Conservation (phyloP, 345 rosid genomes). For the Euphorbia tirucalli region DNA sequence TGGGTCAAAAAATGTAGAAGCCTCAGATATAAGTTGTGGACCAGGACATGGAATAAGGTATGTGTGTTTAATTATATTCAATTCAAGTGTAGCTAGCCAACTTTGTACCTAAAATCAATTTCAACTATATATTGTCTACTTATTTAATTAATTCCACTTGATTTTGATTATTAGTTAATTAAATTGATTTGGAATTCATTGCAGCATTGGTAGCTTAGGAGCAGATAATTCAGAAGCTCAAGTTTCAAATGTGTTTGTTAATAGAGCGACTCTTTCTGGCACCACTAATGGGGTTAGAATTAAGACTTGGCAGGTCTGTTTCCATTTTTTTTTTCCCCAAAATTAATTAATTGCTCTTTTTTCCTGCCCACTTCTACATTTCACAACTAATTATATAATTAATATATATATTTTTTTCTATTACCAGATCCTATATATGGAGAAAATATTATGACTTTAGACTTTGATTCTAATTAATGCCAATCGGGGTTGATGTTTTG, state of each 20-base stretch:
- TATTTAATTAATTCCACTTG: background rate
- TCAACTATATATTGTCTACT: slow-evolving; percentile 3
- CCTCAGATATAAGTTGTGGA: slow-evolving; percentile 77
- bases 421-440: too few relatives aligned
- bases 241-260: slow-evolving; percentile 74
- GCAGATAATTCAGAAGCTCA: slow-evolving; percentile 48
- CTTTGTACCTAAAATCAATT: slow-evolving; percentile 3
- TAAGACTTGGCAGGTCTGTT: slow-evolving; percentile 90
- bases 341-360: background rate
- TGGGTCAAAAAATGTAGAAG: slow-evolving; percentile 76
- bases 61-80: background rate
- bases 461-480: too few relatives aligned
- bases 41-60: slow-evolving; percentile 99
- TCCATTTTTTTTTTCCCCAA: background rate
- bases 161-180: background rate
- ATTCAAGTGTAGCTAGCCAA: background rate
- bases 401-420: too few relatives aligned
- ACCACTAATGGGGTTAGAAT: slow-evolving; percentile 84
- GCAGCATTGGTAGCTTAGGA: slow-evolving; percentile 90
- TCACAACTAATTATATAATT: background rate
- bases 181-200: slow-evolving; percentile 6
- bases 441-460: background rate
- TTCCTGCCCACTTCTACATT: too few relatives aligned
- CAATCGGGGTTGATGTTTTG: too few relatives aligned
- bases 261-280: slow-evolving; percentile 59